These are phyloP conservation scores for Beauveria varroae DNA, from an alignment of 2,329 filamentous ascomycete genomes.

Conservation along the genomic window DNA sequence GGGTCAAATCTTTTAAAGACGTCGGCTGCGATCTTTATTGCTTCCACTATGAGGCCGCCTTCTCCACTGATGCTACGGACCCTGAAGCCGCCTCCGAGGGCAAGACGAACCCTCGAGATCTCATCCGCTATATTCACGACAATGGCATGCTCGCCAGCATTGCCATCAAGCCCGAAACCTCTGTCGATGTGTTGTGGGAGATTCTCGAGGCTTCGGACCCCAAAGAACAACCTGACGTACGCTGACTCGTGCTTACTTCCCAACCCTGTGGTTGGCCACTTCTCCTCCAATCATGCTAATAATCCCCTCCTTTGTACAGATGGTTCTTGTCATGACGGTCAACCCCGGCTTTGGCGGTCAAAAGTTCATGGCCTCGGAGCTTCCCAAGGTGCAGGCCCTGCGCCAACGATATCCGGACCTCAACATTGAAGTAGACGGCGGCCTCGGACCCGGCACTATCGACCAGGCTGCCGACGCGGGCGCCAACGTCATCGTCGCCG, in stretches of 20 bases:
- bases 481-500: slow-evolving; percentile 96
- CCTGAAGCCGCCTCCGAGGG: slow-evolving; percentile 61
- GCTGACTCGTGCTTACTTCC: slow-evolving; percentile 26
- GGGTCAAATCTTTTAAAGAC: slow-evolving; percentile 90
- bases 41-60: slow-evolving; percentile 97
- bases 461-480: slow-evolving; percentile 91
- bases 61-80: slow-evolving; percentile 76
- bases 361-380: slow-evolving; percentile 94
- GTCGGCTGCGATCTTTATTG: slow-evolving; percentile 98
- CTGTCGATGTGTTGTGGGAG: slow-evolving; percentile 87
- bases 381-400: slow-evolving; percentile 85
- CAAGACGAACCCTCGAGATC: slow-evolving; percentile 73
- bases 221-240: slow-evolving; percentile 80
- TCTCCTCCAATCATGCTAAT: not conserved
- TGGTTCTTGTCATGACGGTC: slow-evolving; percentile 98
- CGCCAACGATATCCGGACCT: slow-evolving; percentile 79
- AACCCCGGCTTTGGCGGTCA: slow-evolving; percentile 96
- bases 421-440: slow-evolving; percentile 96
- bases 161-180: slow-evolving; percentile 88
- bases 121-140: slow-evolving; percentile 87
- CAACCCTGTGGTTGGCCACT: not conserved
- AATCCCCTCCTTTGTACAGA: slow-evolving; percentile 43
- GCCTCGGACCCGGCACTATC: slow-evolving; percentile 79
- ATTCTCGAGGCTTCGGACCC: slow-evolving; percentile 67
- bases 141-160: slow-evolving; percentile 85